A percentile compares a stretch with the other conserved stretches of the same genome.
Conservation (phyloP, 768 basidiomycete species). For the Pleurotus salmoneostramineus region DNA sequence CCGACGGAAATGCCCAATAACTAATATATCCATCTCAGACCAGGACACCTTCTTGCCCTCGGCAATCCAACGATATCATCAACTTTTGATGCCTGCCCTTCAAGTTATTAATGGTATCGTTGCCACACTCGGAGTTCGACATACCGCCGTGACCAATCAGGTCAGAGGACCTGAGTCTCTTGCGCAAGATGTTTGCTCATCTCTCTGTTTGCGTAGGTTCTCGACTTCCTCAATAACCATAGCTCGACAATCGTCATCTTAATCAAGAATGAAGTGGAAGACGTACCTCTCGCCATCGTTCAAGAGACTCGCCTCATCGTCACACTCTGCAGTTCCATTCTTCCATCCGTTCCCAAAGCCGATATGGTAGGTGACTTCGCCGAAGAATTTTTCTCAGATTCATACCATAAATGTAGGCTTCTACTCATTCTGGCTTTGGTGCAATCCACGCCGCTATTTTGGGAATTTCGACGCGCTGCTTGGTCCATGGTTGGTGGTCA, state of each 20-base stretch:
- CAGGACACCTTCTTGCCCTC: conserved; percentile 85
- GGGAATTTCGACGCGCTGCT: conserved; percentile 65
- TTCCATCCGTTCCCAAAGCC: conserved; percentile 68
- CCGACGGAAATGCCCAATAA: no score
- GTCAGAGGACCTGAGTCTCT: conserved; percentile 25
- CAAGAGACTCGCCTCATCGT: conserved; percentile 82
- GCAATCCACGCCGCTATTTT: conserved; percentile 80
- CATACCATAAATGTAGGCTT: conserved; percentile 27
- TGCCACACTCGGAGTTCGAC: conserved; percentile 69
- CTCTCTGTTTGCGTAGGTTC: conserved; percentile 40
- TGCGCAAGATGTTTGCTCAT: neutral
- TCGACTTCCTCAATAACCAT: conserved; percentile 81
- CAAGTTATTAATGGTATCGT: conserved; percentile 78
- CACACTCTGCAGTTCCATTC: conserved; percentile 61
- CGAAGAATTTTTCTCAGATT: neutral
- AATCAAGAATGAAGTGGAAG: conserved; percentile 68
- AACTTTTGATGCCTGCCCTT: conserved; percentile 81
- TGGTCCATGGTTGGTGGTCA: conserved; percentile 58
- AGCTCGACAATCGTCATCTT: conserved; percentile 81
- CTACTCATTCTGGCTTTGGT: conserved; percentile 79
- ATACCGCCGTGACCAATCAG: conserved; percentile 66
- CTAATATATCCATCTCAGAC: conserved; percentile 37
- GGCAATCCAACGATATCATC: conserved; percentile 86
- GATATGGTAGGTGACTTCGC: conserved; percentile 62
- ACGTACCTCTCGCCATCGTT: conserved; percentile 59